Base-by-base conservation (phyloP, 2,329 filamentous ascomycete species). In the Chaetomiaceae sp. region DNA sequence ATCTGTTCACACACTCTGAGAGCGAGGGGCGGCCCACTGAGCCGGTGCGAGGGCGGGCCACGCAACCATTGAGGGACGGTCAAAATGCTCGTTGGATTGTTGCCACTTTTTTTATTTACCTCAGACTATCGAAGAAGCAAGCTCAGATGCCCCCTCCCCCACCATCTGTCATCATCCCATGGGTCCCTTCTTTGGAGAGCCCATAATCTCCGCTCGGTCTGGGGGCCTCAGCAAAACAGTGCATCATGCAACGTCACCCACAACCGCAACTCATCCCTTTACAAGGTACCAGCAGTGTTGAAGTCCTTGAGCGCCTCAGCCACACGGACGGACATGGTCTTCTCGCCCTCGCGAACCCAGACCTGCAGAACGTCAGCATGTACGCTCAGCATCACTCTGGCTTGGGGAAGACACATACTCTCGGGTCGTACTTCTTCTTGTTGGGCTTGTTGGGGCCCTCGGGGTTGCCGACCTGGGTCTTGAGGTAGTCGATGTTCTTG, bases 371-470 rank as follows among this genome's bases (percentile, higher is more conserved):
- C n/a, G 11, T 56, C 19, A 53, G 37, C 2, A 44, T n/a, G 20
- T 29, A 8, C 6, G 6, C 6, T 22, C 2, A 42, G 7, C 6
- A 20, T 5, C 9, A 31, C 6, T 20, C 8, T 27, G n/a, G 20
- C 2, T 12, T n/a, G n/a, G 22, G 19, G 27, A 17, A 8, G 3
- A 17, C 27, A 54, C 92, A 96, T 70, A 96, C 90, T 75, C 91
- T 86, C 65, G 91, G 90, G 77, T 89, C 85, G 66, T 88, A 91
- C 78, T 79, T 86, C 79, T 96, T 97, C 89, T 99, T 99, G 85
- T 99, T 99, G 69, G 94, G 92, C 87, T 97, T 97, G 78, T 96
- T 89, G 11, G 59, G 39, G 20, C 92, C 91, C 47, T 97, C 91
- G 62, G 92, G 92, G 83, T 97, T 99, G 68, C 94, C 94, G 64